Evolutionary conservation across 2,329 filamentous ascomycete species (phyloP).

Genomic region (Verticillium klebahnii): DNA sequence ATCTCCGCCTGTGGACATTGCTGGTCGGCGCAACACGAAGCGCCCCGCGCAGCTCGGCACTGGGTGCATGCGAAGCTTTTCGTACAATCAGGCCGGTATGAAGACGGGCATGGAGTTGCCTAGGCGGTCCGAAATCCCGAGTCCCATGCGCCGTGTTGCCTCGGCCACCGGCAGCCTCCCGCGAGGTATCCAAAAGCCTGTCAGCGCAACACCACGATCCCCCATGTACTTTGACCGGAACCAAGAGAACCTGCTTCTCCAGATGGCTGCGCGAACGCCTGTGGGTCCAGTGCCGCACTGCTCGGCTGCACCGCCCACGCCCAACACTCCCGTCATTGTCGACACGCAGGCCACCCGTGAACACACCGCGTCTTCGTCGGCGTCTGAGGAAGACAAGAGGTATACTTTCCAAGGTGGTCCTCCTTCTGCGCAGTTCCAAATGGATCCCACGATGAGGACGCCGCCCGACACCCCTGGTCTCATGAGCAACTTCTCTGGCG

Average conservation of each 20-base stretch:
- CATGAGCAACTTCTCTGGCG: constrained; percentile 33
- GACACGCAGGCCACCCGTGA: constrained; percentile 26
- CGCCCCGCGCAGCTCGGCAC: constrained; percentile 44
- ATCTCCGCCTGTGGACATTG: constrained; percentile 49
- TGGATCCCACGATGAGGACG: constrained; percentile 43
- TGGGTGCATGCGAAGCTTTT: constrained; percentile 37
- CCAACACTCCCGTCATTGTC: constrained; percentile 37
- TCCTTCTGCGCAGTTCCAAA: constrained; percentile 18
- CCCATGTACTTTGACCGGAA: constrained; percentile 40
- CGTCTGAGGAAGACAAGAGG: constrained; percentile 31
- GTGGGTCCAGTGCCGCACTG: constrained; percentile 29
- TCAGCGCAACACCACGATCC: constrained; percentile 32
- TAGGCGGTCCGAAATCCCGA: constrained; percentile 37
- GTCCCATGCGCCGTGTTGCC: constrained; percentile 49
- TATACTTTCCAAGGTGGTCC: constrained; percentile 13
- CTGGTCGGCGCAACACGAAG: constrained; percentile 46
- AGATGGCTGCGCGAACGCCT: constrained; percentile 33
- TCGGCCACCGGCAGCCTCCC: constrained; percentile 41
- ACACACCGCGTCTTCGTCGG: constrained; percentile 30
- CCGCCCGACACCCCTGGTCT: constrained; percentile 50
- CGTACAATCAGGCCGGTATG: constrained; percentile 29
- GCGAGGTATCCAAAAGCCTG: constrained; percentile 35
- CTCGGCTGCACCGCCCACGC: constrained; percentile 43
- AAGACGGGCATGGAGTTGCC: constrained; percentile 44
- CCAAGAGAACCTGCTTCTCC: constrained; percentile 39